phyloP scores from a whole-genome alignment of 2,329 filamentous ascomycete species.

The Trichoderma cornu-damae region DNA sequence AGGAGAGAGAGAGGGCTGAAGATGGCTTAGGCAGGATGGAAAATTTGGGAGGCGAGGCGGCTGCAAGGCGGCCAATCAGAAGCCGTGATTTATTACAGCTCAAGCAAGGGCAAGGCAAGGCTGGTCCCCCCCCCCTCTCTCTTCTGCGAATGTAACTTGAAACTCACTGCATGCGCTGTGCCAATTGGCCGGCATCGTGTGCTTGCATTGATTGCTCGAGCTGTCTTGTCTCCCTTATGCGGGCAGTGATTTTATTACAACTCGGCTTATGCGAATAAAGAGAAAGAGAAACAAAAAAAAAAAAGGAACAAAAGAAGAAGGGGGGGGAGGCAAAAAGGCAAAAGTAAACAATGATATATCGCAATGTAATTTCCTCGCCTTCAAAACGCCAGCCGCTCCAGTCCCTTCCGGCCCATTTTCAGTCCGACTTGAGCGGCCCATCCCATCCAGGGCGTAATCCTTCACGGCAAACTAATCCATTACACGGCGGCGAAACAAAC shows the following conservation, averaged over 20 bases:
- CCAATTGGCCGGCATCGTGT: no score
- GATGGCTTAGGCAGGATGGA: background rate
- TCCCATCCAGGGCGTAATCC: background rate
- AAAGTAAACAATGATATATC: background rate
- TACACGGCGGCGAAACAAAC: background rate
- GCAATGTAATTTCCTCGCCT: conserved; percentile 4
- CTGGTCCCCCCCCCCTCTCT: background rate
- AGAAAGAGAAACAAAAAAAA: no score
- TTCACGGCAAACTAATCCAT: background rate
- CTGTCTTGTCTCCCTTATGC: no score
- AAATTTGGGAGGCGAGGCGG: background rate
- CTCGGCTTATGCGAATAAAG: no score
- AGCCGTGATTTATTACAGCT: background rate
- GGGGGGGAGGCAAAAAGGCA: no score
- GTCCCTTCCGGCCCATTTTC: background rate
- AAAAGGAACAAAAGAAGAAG: no score
- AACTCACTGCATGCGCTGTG: no score
- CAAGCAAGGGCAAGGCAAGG: background rate
- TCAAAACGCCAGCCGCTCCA: conserved; percentile 14
- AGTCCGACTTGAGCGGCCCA: background rate
- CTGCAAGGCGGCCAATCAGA: conserved; percentile 1
- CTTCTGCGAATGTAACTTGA: no score
- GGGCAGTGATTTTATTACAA: no score
- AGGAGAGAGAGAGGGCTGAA: background rate
- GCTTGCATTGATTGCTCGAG: no score